Evolutionary conservation across 1,284 basidiomycete genomes (phyloP).

Genomic region (Schizopora paradoxa): DNA sequence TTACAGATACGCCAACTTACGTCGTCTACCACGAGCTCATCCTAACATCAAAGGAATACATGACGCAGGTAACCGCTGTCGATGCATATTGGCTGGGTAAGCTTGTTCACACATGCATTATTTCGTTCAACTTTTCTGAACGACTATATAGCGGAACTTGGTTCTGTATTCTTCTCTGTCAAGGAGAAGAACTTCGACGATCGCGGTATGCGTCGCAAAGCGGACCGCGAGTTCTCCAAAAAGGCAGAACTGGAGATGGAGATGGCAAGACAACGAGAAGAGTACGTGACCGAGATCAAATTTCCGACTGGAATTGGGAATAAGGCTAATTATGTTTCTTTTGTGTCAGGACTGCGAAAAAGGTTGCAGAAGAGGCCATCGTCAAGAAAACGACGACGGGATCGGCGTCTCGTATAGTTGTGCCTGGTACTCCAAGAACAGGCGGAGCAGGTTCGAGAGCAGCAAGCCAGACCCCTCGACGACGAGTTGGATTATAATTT

Average conservation of each 20-base stretch:
- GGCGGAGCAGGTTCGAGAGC: conserved; percentile 64
- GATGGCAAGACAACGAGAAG: conserved; percentile 83
- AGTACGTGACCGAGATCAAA: conserved; percentile 48
- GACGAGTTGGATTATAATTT: conserved; percentile 32
- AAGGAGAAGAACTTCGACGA: conserved; percentile 95
- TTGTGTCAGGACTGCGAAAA: conserved; percentile 49
- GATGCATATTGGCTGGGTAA: conserved; percentile 95
- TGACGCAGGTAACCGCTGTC: conserved; percentile 94
- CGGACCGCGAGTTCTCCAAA: conserved; percentile 86
- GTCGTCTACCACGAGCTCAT: conserved; percentile 97
- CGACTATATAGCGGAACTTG: conserved; percentile 70
- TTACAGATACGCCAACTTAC: conserved; percentile 87
- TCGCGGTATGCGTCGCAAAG: conserved; percentile 61
- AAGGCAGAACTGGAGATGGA: conserved; percentile 86
- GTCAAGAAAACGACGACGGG: conserved; percentile 53
- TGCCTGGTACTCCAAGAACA: conserved; percentile 76
- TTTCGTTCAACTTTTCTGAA: neutral
- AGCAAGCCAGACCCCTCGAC: conserved; percentile 39
- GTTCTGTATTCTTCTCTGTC: conserved; percentile 92
- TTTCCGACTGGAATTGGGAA: neutral
- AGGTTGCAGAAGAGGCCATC: conserved; percentile 61
- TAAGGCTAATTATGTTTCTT: conserved; percentile 10
- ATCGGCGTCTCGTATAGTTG: conserved; percentile 64
- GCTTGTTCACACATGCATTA: conserved; percentile 41
- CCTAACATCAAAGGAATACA: conserved; percentile 91